Conservation (phyloP, 1,284 basidiomycete species). For the Omphalotus olearius region DNA sequence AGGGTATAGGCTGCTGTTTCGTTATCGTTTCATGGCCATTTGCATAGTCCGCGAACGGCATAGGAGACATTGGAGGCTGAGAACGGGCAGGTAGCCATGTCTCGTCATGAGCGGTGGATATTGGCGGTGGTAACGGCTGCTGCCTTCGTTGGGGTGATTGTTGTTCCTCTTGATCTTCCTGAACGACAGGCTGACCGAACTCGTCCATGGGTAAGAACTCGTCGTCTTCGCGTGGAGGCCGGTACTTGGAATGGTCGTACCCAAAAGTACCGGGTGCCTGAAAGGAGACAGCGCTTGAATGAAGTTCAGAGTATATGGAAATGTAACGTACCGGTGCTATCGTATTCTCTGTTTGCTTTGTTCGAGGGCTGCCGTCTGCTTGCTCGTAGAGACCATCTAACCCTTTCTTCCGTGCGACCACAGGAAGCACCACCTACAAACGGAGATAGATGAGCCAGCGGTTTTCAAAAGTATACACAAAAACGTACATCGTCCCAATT, state of each 20-base stretch:
- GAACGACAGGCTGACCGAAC: conserved; percentile 40
- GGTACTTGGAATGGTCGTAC: conserved; percentile 63
- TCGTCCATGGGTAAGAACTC: conserved; percentile 62
- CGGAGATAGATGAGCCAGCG: background rate
- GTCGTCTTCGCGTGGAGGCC: conserved; percentile 35
- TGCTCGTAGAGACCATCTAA: conserved; percentile 63
- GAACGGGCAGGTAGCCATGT: conserved; percentile 24
- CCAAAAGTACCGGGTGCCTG: conserved; percentile 83
- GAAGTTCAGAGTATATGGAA: background rate
- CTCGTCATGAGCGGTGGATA: conserved; percentile 22
- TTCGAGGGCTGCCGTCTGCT: conserved; percentile 57
- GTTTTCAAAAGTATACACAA: background rate
- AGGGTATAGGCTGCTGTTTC: conserved; percentile 20
- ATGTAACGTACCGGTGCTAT: conserved; percentile 50
- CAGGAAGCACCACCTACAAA: conserved; percentile 50
- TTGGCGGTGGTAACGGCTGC: conserved; percentile 16
- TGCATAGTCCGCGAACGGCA: conserved; percentile 56
- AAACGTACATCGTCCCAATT: conserved; percentile 74
- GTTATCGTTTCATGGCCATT: conserved; percentile 13
- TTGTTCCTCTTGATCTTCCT: conserved; percentile 20
- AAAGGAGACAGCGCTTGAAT: conserved; percentile 9
- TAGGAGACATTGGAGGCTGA: conserved; percentile 41
- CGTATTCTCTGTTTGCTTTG: conserved; percentile 34
- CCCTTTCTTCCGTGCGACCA: conserved; percentile 80
- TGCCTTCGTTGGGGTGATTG: conserved; percentile 15